Conservation (phyloP, 2,329 filamentous ascomycete genomes). For the Neonectria neomacrospora region DNA sequence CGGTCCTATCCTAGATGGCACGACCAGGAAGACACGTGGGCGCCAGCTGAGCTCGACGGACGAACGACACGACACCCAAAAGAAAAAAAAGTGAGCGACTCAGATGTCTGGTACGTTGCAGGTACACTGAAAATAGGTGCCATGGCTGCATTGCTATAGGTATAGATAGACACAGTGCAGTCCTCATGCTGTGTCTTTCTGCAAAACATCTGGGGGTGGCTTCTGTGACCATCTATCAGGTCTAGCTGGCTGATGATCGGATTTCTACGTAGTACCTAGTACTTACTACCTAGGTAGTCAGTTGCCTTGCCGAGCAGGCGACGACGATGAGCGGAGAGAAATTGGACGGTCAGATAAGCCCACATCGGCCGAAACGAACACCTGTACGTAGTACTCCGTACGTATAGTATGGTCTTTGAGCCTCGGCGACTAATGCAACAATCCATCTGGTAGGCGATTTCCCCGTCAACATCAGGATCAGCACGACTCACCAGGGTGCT, state of each 20-base stretch:
- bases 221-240: too few relatives aligned
- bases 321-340: constrained; percentile 11
- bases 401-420: too few relatives aligned
- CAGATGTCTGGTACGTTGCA: not conserved
- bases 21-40: constrained; percentile 29
- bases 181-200: not conserved
- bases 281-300: too few relatives aligned
- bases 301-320: constrained; percentile 5
- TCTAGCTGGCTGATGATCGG: constrained; percentile 13
- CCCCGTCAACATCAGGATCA: constrained; percentile 17
- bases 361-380: constrained; percentile 4
- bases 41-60: constrained; percentile 20
- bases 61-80: not conserved
- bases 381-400: not conserved
- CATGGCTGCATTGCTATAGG: not conserved
- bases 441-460: constrained; percentile 15
- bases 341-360: constrained; percentile 11
- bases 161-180: constrained; percentile 12
- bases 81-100: constrained; percentile 22
- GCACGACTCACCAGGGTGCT: constrained; percentile 17
- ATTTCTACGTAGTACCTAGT: not conserved
- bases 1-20: constrained; percentile 10
- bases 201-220: not conserved
- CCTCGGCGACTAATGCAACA: constrained; percentile 9
- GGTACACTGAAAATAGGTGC: not conserved